Conservation (phyloP, 768 basidiomycete genomes). For the Lentinus brumalis region DNA sequence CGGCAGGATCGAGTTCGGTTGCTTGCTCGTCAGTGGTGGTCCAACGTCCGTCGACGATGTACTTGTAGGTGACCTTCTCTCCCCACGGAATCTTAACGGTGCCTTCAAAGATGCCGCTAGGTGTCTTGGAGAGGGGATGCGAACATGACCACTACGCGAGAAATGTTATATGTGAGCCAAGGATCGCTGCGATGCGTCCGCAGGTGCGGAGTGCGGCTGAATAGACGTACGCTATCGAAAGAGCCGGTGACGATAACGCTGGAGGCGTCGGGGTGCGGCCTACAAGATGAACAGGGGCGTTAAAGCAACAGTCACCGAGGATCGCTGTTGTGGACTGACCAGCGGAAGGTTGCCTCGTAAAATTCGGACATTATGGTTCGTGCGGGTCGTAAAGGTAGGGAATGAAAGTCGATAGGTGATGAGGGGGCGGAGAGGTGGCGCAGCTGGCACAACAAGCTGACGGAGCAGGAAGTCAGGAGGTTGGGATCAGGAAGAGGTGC, state of each 20-base stretch:
- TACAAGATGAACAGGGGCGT: slow-evolving; percentile 27
- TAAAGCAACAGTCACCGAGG: slow-evolving; percentile 4
- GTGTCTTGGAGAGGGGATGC: slow-evolving; percentile 52
- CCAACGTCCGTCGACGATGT: slow-evolving; percentile 78
- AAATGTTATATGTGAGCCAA: slow-evolving; percentile 10
- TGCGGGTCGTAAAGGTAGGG: slow-evolving; percentile 17
- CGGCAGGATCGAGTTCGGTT: slow-evolving; percentile 60
- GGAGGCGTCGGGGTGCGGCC: slow-evolving; percentile 59
- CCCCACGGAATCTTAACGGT: slow-evolving; percentile 60
- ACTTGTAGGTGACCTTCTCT: slow-evolving; percentile 72
- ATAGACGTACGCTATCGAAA: slow-evolving; percentile 65
- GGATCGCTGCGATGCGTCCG: slow-evolving; percentile 5
- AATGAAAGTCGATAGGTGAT: slow-evolving; percentile 12
- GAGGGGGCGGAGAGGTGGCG: slow-evolving; percentile 7
- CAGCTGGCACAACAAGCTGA: slow-evolving; percentile 9
- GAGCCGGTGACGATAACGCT: slow-evolving; percentile 73
- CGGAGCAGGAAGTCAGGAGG: not conserved
- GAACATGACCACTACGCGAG: slow-evolving; percentile 60
- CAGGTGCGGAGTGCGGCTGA: not conserved
- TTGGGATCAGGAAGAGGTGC: slow-evolving; percentile 7
- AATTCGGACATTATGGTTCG: slow-evolving; percentile 27
- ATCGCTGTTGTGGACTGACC: slow-evolving; percentile 10
- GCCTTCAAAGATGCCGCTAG: slow-evolving; percentile 54
- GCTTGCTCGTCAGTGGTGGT: slow-evolving; percentile 52
- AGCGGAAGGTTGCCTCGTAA: slow-evolving; percentile 26